phyloP scores from a whole-genome alignment of 2,329 filamentous ascomycete species.

The Aspergillus sp. region DNA sequence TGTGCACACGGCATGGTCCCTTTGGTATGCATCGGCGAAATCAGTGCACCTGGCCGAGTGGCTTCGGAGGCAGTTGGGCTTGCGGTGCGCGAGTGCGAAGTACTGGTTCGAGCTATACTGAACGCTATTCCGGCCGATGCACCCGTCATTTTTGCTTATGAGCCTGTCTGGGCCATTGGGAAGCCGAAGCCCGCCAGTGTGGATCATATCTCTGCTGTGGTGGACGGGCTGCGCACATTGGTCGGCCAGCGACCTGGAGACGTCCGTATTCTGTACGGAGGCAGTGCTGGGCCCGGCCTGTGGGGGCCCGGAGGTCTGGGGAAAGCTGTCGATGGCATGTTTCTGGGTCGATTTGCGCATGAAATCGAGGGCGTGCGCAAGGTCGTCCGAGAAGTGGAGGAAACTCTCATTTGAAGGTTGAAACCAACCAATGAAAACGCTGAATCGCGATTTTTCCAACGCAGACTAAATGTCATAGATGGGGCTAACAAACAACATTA shows the following conservation, averaged over 20 bases:
- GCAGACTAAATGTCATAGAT: slow-evolving; percentile 2
- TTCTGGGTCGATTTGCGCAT: slow-evolving; percentile 79
- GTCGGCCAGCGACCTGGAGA: slow-evolving; percentile 56
- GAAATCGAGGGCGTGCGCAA: slow-evolving; percentile 69
- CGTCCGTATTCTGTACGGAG: slow-evolving; percentile 76
- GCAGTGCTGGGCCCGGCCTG: slow-evolving; percentile 76
- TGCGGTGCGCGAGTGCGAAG: slow-evolving; percentile 65
- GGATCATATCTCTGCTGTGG: slow-evolving; percentile 71
- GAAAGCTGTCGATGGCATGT: slow-evolving; percentile 74
- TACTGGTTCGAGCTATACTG: slow-evolving; percentile 66
- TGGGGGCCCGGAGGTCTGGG: slow-evolving; percentile 59
- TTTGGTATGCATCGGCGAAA: slow-evolving; percentile 78
- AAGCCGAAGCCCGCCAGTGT: slow-evolving; percentile 68
- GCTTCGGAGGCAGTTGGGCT: slow-evolving; percentile 51
- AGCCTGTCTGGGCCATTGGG: slow-evolving; percentile 88
- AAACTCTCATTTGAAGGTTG: slow-evolving; percentile 27
- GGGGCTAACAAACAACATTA: not conserved
- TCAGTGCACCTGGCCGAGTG: slow-evolving; percentile 50
- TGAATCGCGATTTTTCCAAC: not conserved
- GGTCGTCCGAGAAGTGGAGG: slow-evolving; percentile 70
- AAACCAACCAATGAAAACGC: not conserved
- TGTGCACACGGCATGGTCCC: slow-evolving; percentile 71
- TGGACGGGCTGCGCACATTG: slow-evolving; percentile 59
- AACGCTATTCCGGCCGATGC: slow-evolving; percentile 59
- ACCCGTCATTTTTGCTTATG: slow-evolving; percentile 77